These are phyloP conservation scores for Pyronema omphalodes DNA, from an alignment of 495 filamentous ascomycete genomes.

Conservation along the genomic window DNA sequence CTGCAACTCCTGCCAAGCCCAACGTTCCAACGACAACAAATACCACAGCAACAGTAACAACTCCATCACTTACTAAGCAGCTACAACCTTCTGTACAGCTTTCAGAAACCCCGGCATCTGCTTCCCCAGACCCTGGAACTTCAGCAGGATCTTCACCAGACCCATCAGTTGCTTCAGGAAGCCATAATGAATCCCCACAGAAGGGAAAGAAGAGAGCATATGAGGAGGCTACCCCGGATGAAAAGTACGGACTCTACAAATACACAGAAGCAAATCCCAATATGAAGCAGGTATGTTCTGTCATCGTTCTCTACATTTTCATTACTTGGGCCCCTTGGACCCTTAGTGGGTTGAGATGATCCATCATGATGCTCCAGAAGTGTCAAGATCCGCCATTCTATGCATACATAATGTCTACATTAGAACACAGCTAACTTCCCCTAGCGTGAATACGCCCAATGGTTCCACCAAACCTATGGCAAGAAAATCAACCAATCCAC, in stretches of 20 bases:
- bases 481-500: slow-evolving; percentile 24
- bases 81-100: background rate
- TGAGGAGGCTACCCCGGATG: slow-evolving; percentile 20
- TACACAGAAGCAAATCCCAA: slow-evolving; percentile 18
- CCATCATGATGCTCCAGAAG: too few species aligned
- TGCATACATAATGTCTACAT: background rate
- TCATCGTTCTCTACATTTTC: background rate
- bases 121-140: background rate
- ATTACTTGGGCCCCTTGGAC: background rate
- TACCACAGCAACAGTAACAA: background rate
- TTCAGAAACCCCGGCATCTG: background rate
- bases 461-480: slow-evolving; percentile 18
- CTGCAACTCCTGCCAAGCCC: background rate
- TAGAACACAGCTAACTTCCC: background rate
- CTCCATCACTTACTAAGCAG: background rate
- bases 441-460: slow-evolving; percentile 22
- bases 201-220: slow-evolving; percentile 18
- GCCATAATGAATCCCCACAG: too few species aligned
- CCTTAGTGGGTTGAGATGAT: background rate
- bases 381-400: background rate
- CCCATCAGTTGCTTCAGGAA: too few species aligned
- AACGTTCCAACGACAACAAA: background rate
- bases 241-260: slow-evolving; percentile 18
- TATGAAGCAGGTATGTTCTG: slow-evolving; percentile 18
- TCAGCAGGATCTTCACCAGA: background rate